Conservation (phyloP, 169 alveolate species). For the Babesia divergens region DNA sequence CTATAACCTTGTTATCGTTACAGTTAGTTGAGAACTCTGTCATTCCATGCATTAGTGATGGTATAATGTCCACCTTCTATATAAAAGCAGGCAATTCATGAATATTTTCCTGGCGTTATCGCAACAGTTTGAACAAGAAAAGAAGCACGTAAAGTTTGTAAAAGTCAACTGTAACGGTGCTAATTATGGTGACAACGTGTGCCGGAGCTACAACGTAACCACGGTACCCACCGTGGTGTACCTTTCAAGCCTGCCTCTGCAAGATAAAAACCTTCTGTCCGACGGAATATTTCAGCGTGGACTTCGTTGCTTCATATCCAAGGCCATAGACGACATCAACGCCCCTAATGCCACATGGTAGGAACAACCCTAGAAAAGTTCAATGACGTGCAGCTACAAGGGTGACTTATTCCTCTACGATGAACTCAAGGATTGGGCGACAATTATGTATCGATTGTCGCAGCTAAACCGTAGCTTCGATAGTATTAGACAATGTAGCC, state of each 20-base stretch:
- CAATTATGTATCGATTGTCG: constrained; percentile 25
- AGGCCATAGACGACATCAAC: constrained; percentile 9
- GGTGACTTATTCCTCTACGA: constrained; percentile 52
- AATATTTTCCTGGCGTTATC: constrained; percentile 11
- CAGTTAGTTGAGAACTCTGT: no score
- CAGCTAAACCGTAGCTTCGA: constrained; percentile 22
- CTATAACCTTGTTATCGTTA: no score
- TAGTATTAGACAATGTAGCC: neutral
- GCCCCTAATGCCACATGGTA: constrained; percentile 40
- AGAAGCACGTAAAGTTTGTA: constrained; percentile 15
- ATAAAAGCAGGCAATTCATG: constrained; percentile 38
- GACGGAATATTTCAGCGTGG: neutral
- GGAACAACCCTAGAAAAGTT: neutral
- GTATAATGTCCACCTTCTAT: no score
- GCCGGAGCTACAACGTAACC: constrained; percentile 42
- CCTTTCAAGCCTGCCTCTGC: constrained; percentile 21
- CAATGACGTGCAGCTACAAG: constrained; percentile 22
- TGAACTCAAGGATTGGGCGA: constrained; percentile 49
- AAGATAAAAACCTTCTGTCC: constrained; percentile 24
- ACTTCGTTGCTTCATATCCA: neutral
- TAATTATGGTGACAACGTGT: constrained; percentile 1
- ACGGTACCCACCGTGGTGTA: constrained; percentile 48
- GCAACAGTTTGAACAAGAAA: constrained; percentile 36
- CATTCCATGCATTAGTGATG: no score
- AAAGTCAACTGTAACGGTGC: constrained; percentile 44